phyloP scores from a whole-genome alignment of 306 rosid genomes.

The Delonix regia region DNA sequence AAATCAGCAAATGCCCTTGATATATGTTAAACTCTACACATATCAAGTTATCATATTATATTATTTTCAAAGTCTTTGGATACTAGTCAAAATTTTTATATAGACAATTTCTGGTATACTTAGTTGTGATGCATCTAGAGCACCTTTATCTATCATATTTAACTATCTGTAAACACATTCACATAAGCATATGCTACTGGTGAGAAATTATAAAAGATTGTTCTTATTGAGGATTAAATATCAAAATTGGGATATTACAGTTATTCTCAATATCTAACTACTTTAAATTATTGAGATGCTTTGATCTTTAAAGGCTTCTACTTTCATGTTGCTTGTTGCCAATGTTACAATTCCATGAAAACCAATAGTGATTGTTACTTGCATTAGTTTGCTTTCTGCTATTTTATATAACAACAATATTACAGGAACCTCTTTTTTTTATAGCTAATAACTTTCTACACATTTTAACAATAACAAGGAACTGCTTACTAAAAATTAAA shows the following conservation, averaged over 20 bases:
- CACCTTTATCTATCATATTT: neutral
- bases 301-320: neutral
- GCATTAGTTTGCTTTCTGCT: neutral
- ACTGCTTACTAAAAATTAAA: neutral
- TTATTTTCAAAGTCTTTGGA: neutral
- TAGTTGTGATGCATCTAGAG: too few relatives aligned
- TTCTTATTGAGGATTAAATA: neutral
- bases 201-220: neutral
- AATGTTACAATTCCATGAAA: neutral
- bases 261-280: neutral
- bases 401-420: neutral
- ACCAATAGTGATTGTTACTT: neutral
- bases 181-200: neutral
- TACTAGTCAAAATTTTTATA: neutral
- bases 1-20: slow-evolving; percentile 74
- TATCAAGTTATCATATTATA: slow-evolving; percentile 60
- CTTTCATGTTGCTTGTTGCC: neutral
- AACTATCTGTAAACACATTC: neutral
- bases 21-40: slow-evolving; percentile 70
- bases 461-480: neutral
- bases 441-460: neutral
- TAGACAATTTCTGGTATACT: neutral
- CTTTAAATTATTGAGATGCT: neutral
- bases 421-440: neutral
- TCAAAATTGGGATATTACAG: neutral